Evolutionary conservation across 345 rosid genomes (phyloP).

Genomic region (Turritis glabra): DNA sequence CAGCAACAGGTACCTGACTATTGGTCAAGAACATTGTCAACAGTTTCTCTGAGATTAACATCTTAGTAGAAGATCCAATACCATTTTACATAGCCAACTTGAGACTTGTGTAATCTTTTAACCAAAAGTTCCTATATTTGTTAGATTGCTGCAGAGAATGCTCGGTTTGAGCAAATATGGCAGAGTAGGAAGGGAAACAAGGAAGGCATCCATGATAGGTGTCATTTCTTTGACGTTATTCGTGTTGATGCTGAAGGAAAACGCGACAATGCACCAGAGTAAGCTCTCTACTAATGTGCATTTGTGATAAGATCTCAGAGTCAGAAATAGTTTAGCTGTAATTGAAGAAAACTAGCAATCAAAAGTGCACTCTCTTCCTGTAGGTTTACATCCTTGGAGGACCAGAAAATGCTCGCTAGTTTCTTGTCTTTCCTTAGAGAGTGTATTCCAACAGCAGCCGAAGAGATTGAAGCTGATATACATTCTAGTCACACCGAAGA

Average conservation of each 20-base stretch:
- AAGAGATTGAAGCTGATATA: conserved; percentile 67
- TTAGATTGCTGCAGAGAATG: conserved; percentile 63
- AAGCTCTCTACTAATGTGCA: conserved; percentile 39
- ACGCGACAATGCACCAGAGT: conserved; percentile 43
- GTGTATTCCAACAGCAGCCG: conserved; percentile 72
- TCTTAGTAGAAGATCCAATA: neutral
- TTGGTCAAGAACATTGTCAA: neutral
- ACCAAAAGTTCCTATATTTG: neutral
- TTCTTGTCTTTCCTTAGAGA: conserved; percentile 78
- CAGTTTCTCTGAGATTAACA: neutral
- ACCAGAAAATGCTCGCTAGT: conserved; percentile 59
- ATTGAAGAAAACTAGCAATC: neutral
- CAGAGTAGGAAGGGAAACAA: conserved; percentile 53
- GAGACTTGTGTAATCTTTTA: neutral
- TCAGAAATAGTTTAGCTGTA: conserved; percentile 7
- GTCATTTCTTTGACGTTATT: conserved; percentile 71
- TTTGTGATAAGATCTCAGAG: conserved; percentile 2
- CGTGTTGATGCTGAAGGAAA: conserved; percentile 64
- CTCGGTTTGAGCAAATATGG: conserved; percentile 91
- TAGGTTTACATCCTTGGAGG: conserved; percentile 68
- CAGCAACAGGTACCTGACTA: conserved; percentile 57
- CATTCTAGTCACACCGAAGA: neutral
- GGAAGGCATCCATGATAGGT: conserved; percentile 43
- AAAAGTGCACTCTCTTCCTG: conserved; percentile 23
- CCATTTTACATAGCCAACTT: neutral